Base-by-base conservation (phyloP, 108 stramenopile genomes). In the Skeletonema menzelii region DNA sequence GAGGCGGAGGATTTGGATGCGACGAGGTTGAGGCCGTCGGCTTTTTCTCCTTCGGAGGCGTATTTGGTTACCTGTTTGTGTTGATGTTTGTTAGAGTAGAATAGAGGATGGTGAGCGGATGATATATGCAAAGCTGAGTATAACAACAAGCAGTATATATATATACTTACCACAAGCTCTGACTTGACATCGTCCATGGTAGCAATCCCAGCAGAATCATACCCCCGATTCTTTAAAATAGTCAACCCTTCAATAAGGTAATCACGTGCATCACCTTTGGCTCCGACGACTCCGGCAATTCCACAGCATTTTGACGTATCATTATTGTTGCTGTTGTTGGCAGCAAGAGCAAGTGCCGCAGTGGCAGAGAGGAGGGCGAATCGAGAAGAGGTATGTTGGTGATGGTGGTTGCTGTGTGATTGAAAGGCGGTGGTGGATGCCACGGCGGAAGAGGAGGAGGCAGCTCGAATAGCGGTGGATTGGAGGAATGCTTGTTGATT, bases 181-280 rank as follows among this genome's bases (percentile, higher is more conserved):
- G 74, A 65, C 60, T 75, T 56, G 60, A 17, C 63, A 26, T 73
- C 56, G 15, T 79, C 55, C 55, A 97, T 83, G 5, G 98, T 97
- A 8, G 96, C 97, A 12, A 99, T 83, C 32, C 99, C 99, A 3
- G 99, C 97, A 65, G 94, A 95, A 69, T 99, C 99, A 73, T 99
- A 99, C 24, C 99, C 99, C 7, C 99, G 92, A 66, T 98, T 99
- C 77, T 97, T 97, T 69, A 99, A 82, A 67, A 99, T 94, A 28
- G 92, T 89, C 64, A 99, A 82, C 20, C 98, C 99, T 59, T 99
- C 96, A 40, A 98, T 60, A 20, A 99, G 69, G 68, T 90, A 94
- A 19, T 75, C 79, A 19, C 82, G 68, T 27, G 85, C 85, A 56
- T 81, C 79, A 17, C 77, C 77, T 13, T 76, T 63, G 24, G 65